A percentile compares a stretch with the other conserved stretches of the same genome.
Evolutionary conservation across 2,329 filamentous ascomycete species (phyloP).

Genomic region (Penicillium decumbens): DNA sequence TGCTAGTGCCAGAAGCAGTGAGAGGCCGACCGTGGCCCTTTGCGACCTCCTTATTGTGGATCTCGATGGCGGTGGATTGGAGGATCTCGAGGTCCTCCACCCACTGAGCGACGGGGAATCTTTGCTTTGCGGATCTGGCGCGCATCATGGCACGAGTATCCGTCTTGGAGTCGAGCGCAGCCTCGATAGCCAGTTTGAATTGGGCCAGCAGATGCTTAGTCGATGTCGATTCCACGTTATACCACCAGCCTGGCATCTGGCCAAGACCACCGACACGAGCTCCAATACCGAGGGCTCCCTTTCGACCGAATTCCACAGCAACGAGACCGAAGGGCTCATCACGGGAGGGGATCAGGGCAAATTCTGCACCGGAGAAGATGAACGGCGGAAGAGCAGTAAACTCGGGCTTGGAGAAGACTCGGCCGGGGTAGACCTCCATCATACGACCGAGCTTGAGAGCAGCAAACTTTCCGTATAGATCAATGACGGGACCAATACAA

Average conservation of each 20-base stretch:
- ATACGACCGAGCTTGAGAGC: conserved; percentile 60
- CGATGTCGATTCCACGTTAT: conserved; percentile 61
- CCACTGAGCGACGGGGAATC: conserved; percentile 65
- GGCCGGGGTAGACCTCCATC: conserved; percentile 61
- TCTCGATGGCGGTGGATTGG: conserved; percentile 56
- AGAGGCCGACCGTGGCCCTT: conserved; percentile 32
- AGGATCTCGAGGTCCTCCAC: conserved; percentile 60
- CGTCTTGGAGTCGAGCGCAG: conserved; percentile 55
- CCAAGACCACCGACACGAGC: conserved; percentile 62
- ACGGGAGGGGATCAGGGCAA: conserved; percentile 63
- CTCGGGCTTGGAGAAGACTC: conserved; percentile 63
- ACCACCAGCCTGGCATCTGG: conserved; percentile 69
- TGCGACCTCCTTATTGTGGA: conserved; percentile 47
- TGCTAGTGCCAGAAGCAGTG: conserved; percentile 43
- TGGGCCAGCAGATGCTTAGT: conserved; percentile 61
- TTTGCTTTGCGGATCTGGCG: conserved; percentile 60
- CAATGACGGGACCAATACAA: conserved; percentile 62
- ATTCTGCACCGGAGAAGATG: conserved; percentile 64
- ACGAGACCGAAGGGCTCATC: conserved; percentile 67
- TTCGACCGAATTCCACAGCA: conserved; percentile 64
- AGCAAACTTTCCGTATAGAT: conserved; percentile 64
- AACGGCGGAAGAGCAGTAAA: conserved; percentile 63
- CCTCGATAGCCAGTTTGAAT: conserved; percentile 60
- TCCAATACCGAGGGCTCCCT: conserved; percentile 63
- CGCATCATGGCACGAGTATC: conserved; percentile 59